Evolutionary conservation across 495 filamentous ascomycete species (phyloP), one percentile per base, ranked within the genome.

Genomic region (Rhypophila decipiens): DNA sequence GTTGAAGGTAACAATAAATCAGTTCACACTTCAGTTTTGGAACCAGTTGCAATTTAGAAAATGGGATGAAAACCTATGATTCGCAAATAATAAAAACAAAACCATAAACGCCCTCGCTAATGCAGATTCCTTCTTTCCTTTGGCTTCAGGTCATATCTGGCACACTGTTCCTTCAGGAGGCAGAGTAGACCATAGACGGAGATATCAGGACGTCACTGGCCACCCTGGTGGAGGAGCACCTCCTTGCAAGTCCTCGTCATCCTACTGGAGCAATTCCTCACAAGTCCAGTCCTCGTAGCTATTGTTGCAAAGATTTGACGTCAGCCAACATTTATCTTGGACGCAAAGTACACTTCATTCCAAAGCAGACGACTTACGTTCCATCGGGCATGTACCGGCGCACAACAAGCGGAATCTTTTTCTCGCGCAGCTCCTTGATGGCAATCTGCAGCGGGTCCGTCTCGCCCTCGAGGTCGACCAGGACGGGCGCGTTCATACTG

Each of bases 211-310:
- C n/a, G n/a, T n/a, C n/a, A n/a, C n/a, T n/a, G n/a, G n/a, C n/a
- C n/a, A n/a, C n/a, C 7, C 13, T n/a, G 41, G 22, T 13, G 9
- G 22, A 31, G 19, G 27, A 27, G 15, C 20, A 34, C 15, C 17
- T 39, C 36, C 33, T 42, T 20, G 31, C 13, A 37, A 21, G n/a
- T 33, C 23, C 33, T 39, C 17, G 18, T 24, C 20, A n/a, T 36
- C 21, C 58, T 54, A 70, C 51, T 76, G 71, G 12, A 95, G 75
- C 24, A 98, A 74, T 62, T 98, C 93, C 71, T 98, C 93, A 70
- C 90, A 95, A 43, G 88, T 93, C 93, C 93, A 98, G 67, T 98
- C 93, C 74, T 98, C 93, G 63, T 98, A 98, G 71, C 91, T 96
- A 50, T 17, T 11, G 3, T 31, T n/a, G n/a, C 12, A 23, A 24